Evolutionary conservation across 2,329 filamentous ascomycete genomes (phyloP).

Genomic region (Ilyonectria sp.): DNA sequence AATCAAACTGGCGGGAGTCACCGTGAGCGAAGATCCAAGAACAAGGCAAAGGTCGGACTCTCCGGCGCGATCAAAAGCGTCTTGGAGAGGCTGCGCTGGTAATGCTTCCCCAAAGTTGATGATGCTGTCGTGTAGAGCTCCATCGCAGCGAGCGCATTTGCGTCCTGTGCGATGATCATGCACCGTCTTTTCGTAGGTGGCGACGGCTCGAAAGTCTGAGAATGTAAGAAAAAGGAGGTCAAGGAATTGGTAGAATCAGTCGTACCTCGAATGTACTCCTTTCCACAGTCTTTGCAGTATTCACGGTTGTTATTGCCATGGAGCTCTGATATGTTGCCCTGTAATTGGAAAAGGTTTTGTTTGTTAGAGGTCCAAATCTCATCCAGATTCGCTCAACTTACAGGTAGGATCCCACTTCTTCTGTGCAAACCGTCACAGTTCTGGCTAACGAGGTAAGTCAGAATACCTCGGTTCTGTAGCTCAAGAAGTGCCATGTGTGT

Average conservation of each 20-base stretch:
- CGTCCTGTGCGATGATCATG: constrained; percentile 63
- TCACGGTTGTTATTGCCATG: constrained; percentile 65
- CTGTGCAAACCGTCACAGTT: constrained; percentile 59
- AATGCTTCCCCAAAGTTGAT: constrained; percentile 62
- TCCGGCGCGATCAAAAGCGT: constrained; percentile 54
- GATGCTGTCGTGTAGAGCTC: constrained; percentile 59
- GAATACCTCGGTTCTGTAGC: constrained; percentile 56
- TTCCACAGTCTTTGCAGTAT: constrained; percentile 60
- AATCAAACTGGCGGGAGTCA: constrained; percentile 59
- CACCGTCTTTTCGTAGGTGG: constrained; percentile 58
- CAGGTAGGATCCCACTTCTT: constrained; percentile 62
- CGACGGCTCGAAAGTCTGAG: constrained; percentile 61
- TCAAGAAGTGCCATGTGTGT: constrained; percentile 64
- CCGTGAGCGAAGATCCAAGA: constrained; percentile 62
- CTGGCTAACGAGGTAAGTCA: constrained; percentile 62
- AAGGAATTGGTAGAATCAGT: rapidly evolving
- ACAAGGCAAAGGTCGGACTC: constrained; percentile 63
- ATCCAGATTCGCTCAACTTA: constrained; percentile 32
- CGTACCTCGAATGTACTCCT: constrained; percentile 62
- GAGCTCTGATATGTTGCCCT: constrained; percentile 62
- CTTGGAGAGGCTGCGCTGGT: constrained; percentile 49
- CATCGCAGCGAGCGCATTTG: constrained; percentile 58
- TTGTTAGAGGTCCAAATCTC: neutral
- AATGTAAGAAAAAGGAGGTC: neutral
- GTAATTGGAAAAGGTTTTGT: neutral